A percentile compares a stretch with the other conserved stretches of the same genome.
Conservation (phyloP, 345 rosid genomes). For the Raphanus raphanistrum region DNA sequence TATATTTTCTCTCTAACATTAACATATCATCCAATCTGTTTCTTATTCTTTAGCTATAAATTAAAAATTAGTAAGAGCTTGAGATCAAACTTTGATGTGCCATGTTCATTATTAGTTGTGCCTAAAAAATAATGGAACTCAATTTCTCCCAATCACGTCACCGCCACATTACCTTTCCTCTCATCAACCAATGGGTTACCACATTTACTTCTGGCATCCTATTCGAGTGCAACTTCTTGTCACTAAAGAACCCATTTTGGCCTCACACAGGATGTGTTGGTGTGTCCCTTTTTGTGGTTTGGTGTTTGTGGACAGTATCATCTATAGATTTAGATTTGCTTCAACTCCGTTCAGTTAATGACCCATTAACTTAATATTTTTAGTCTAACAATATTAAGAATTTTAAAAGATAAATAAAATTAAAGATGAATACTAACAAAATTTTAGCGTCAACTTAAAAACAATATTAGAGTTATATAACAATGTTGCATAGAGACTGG, state of each 20-base stretch:
- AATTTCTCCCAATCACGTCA: background rate
- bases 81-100: background rate
- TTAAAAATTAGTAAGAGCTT: background rate
- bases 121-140: background rate
- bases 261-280: conserved; percentile 4
- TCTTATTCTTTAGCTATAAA: background rate
- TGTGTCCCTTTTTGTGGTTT: background rate
- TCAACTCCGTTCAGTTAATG: background rate
- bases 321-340: background rate
- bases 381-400: background rate
- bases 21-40: background rate
- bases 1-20: background rate
- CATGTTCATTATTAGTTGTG: background rate
- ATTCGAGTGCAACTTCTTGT: conserved; percentile 1
- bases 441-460: background rate
- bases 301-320: background rate
- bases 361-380: background rate
- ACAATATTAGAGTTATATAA: background rate
- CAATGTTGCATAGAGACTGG: no score
- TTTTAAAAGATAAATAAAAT: background rate
- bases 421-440: background rate
- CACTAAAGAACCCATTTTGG: background rate
- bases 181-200: conserved; percentile 11
- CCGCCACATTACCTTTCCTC: background rate
- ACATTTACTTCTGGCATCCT: background rate